Evolutionary conservation across 495 filamentous ascomycete genomes (phyloP), one percentile per base, ranked within the genome.

Genomic region (Aspergillus bertholletiae): DNA sequence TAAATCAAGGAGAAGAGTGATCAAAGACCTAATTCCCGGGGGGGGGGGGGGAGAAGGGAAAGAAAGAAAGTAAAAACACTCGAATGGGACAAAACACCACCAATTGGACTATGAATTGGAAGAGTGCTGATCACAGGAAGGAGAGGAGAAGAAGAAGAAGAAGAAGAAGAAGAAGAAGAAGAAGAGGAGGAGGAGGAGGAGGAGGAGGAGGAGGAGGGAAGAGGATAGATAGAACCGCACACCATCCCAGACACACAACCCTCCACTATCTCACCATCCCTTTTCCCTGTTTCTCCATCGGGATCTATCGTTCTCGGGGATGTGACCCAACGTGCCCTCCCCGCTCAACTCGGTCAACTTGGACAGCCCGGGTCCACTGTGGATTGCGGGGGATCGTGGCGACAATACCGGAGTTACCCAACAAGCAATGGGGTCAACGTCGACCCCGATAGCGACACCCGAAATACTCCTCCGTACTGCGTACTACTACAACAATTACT

Each of bases 381-480:
- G 34, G 46, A 47, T 51, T 51, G 55, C 55, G 55, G 49, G 54
- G 48, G 26, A 21, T 24, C 21, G 48, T 48, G 48, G 32, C 43
- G 26, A 22, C 18, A 22, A 17, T 17, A n/a, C 1, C 17, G 7
- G 37, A n/a, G n/a, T n/a, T n/a, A n/a, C n/a, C n/a, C n/a, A n/a
- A n/a, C n/a, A n/a, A n/a, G n/a, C n/a, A n/a, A n/a, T n/a, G n/a
- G n/a, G n/a, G n/a, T n/a, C n/a, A n/a, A n/a, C n/a, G n/a, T n/a
- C n/a, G n/a, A n/a, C n/a, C n/a, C n/a, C n/a, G n/a, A n/a, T n/a
- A n/a, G n/a, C n/a, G n/a, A n/a, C n/a, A n/a, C n/a, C n/a, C n/a
- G n/a, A n/a, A n/a, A n/a, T n/a, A n/a, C n/a, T n/a, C n/a, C 26
- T 28, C 26, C 8, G 26, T 28, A 28, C 40, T 22, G 15, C n/a